Evolutionary conservation across 2,329 filamentous ascomycete genomes (phyloP).

Genomic region (Colletotrichum sp.): DNA sequence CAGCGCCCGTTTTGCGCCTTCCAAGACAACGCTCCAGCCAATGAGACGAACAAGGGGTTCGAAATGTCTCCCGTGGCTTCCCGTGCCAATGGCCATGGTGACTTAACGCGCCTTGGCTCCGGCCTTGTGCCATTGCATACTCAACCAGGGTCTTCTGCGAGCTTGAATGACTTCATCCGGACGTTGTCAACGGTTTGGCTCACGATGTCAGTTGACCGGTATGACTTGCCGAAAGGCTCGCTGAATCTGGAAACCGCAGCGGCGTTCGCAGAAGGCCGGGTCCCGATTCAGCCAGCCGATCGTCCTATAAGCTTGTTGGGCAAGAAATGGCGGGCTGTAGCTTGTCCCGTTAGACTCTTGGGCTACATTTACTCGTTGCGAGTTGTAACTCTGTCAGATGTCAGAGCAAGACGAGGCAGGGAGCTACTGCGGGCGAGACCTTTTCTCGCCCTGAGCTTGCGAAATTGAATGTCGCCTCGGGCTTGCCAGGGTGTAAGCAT

Average conservation of each 20-base stretch:
- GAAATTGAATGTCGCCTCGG: background rate
- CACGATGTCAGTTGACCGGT: background rate
- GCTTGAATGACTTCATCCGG: background rate
- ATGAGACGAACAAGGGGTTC: background rate
- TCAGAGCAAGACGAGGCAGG: slow-evolving; percentile 2
- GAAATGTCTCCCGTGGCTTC: background rate
- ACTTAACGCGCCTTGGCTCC: background rate
- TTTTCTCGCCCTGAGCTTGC: background rate
- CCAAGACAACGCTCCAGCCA: background rate
- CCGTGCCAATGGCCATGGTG: background rate
- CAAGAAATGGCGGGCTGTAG: background rate
- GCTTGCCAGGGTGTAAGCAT: background rate
- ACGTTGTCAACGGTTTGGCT: background rate
- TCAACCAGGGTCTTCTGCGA: background rate
- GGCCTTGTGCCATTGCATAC: background rate
- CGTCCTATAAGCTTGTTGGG: background rate
- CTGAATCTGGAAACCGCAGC: background rate
- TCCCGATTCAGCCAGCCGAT: background rate
- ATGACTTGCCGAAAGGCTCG: background rate
- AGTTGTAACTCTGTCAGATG: slow-evolving; percentile 4
- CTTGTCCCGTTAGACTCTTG: background rate
- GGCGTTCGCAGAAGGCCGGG: background rate
- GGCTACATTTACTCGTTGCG: slow-evolving; percentile 12
- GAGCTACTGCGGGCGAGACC: background rate
- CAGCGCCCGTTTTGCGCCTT: background rate